A percentile compares a stretch with the other conserved stretches of the same genome.
Conservation (phyloP, 1,284 basidiomycete species). For the Termitomyces sp. region DNA sequence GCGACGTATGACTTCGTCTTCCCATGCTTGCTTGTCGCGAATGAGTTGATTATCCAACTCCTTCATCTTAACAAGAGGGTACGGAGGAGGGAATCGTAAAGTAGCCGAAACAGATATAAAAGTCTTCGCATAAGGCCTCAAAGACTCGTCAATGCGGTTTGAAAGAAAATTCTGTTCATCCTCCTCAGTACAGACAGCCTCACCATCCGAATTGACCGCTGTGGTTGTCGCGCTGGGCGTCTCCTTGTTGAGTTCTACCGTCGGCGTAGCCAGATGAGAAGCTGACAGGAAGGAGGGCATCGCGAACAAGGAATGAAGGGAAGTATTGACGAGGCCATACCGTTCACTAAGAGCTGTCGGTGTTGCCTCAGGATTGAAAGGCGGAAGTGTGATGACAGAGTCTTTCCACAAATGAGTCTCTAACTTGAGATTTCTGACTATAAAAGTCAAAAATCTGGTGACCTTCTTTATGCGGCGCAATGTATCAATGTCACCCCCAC, state of each 20-base stretch:
- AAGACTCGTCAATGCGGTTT: slow-evolving; percentile 67
- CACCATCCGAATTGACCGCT: slow-evolving; percentile 31
- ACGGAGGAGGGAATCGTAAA: slow-evolving; percentile 84
- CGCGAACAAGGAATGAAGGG: slow-evolving; percentile 20
- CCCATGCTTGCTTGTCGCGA: slow-evolving; percentile 67
- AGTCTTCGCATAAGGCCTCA: slow-evolving; percentile 78
- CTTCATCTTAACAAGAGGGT: slow-evolving; percentile 82
- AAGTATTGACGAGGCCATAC: slow-evolving; percentile 20
- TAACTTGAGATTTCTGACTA: slow-evolving; percentile 88
- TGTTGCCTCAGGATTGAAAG: slow-evolving; percentile 58
- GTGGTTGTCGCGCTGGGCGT: slow-evolving; percentile 17
- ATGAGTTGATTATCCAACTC: slow-evolving; percentile 75
- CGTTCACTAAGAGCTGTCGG: slow-evolving; percentile 36
- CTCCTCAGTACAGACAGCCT: slow-evolving; percentile 63
- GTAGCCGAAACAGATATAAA: slow-evolving; percentile 91
- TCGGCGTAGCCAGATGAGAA: slow-evolving; percentile 27
- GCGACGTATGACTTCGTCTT: slow-evolving; percentile 75
- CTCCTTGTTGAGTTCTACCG: slow-evolving; percentile 11
- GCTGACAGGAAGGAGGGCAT: slow-evolving; percentile 29
- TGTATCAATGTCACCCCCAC: slow-evolving; percentile 82
- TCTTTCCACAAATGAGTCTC: slow-evolving; percentile 96
- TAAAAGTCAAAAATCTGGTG: slow-evolving; percentile 86
- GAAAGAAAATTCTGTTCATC: slow-evolving; percentile 65
- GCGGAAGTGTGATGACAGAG: slow-evolving; percentile 78
- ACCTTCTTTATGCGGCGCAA: slow-evolving; percentile 88